Evolutionary conservation across 352 stramenopile species (phyloP).

Genomic region (Globisporangium iwayamae): DNA sequence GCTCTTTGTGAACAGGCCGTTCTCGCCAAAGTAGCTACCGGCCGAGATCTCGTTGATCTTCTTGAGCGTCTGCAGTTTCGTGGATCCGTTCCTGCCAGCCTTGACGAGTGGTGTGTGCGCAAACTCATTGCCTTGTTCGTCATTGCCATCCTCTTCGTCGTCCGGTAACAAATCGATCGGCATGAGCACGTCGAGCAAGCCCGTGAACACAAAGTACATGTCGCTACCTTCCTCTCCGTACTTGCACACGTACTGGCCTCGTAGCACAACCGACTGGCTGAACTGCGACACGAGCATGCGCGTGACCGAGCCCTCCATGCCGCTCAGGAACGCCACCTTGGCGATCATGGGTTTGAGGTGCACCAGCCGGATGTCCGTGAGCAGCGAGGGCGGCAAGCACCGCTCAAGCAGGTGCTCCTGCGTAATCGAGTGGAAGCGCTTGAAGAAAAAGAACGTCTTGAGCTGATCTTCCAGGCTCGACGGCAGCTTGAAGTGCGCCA

Average conservation of each 20-base stretch:
- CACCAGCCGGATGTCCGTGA: constrained; percentile 47
- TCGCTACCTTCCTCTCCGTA: constrained; percentile 42
- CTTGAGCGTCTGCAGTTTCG: constrained; percentile 14
- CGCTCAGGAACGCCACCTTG: constrained; percentile 45
- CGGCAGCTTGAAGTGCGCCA: constrained; percentile 36
- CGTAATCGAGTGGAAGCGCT: constrained; percentile 49
- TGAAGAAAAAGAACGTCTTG: constrained; percentile 48
- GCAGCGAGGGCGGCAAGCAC: constrained; percentile 39
- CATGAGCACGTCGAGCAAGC: constrained; percentile 35
- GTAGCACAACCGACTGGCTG: constrained; percentile 31
- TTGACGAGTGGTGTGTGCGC: background rate
- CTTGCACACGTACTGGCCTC: constrained; percentile 33
- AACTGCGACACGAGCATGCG: constrained; percentile 49
- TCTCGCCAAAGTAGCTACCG: constrained; percentile 40
- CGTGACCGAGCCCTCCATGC: constrained; percentile 37
- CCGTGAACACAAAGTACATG: constrained; percentile 58
- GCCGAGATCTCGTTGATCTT: constrained; percentile 35
- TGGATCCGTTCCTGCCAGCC: background rate
- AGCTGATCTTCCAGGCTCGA: constrained; percentile 27
- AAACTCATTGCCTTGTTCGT: background rate
- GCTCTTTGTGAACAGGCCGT: constrained; percentile 31
- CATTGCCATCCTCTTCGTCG: background rate
- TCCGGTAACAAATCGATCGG: background rate
- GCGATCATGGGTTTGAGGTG: constrained; percentile 48
- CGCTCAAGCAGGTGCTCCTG: constrained; percentile 40